phyloP scores from a whole-genome alignment of 1,284 basidiomycete genomes.

The Ustilago hordei region DNA sequence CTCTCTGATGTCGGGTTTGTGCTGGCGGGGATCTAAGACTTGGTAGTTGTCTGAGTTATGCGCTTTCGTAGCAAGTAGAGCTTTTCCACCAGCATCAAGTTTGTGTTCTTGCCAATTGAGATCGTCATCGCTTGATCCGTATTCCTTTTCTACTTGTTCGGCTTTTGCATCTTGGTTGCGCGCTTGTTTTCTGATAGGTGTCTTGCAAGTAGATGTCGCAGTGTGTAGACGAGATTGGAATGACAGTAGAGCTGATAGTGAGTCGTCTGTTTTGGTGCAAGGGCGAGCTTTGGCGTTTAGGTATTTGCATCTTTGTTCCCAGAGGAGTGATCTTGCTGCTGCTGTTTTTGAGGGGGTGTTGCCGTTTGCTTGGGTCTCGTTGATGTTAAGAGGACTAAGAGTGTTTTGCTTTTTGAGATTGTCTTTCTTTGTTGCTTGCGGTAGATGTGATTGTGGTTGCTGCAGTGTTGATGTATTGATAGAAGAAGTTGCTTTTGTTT shows the following conservation, averaged over 20 bases:
- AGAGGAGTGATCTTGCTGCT: constrained; percentile 9
- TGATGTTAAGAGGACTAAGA: background rate
- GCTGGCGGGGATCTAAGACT: constrained; percentile 53
- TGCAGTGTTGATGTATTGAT: background rate
- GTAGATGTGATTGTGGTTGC: background rate
- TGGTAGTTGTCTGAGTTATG: constrained; percentile 55
- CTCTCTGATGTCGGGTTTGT: background rate
- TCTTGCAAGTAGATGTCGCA: background rate
- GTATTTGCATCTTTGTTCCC: constrained; percentile 25
- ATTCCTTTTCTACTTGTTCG: constrained; percentile 52
- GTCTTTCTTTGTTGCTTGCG: background rate
- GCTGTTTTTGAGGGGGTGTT: background rate
- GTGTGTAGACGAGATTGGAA: constrained; percentile 45
- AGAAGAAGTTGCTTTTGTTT: background rate
- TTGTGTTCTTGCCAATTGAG: constrained; percentile 35
- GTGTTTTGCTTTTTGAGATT: background rate
- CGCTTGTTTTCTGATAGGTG: background rate
- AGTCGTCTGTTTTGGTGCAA: constrained; percentile 11
- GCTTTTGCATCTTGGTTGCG: constrained; percentile 23
- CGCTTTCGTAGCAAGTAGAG: constrained; percentile 11
- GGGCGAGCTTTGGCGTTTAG: background rate
- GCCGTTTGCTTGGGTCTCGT: too few species aligned
- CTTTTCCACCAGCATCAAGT: constrained; percentile 51
- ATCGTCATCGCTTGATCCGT: constrained; percentile 62
- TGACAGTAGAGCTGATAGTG: constrained; percentile 26